Base-by-base conservation (phyloP, 2,329 filamentous ascomycete species). In the Nothophaeocryptopus gaeumannii region DNA sequence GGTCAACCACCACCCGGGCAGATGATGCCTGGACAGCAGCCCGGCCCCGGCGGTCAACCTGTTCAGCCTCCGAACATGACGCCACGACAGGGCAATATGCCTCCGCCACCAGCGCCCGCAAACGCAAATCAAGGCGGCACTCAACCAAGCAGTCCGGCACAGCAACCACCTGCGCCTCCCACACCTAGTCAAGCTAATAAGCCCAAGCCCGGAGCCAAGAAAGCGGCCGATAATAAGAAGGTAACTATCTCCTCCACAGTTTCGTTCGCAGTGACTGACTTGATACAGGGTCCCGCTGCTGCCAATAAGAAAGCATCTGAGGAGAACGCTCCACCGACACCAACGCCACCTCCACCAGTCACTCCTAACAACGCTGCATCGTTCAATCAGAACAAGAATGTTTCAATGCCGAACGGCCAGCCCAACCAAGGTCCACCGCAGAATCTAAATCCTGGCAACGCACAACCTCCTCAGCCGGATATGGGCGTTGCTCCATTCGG, bases 161-260 rank as follows among this genome's bases (percentile, higher is more conserved):
- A 72, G 54, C 20, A 26, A 26, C 68, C 69, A 20, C 66, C 72
- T 39, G 85, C 85, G 32, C 88, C 88, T 1, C 88, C 88, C 1
- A 93, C 88, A 3, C 88, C 88, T 1, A 84, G 82, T 44, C 86
- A 89, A 65, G 69, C 75, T 1, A 85, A 83, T 64, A 92, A 92
- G 74, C 71, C 85, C 3, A 83, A 81, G 31, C 85, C 86, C 1
- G 90, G 89, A 58, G 54, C 53, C 70, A 92, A 92, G 79, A 88
- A 89, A 74, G 53, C 50, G 10, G 53, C 72, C 5, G 85, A 85
- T 70, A 78, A 75, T 47, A 63, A 59, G 53, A 74, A 80, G 55
- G 56, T 59, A 37, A 37, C 34, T 5, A 16, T 34, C 8, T 11
- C 36, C 37, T 8, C 14, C 41, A 46, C 8, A 37, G n/a, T 8